Evolutionary conservation across 176 grass and related monocot genomes (phyloP).

Genomic region (Leersia perrieri): DNA sequence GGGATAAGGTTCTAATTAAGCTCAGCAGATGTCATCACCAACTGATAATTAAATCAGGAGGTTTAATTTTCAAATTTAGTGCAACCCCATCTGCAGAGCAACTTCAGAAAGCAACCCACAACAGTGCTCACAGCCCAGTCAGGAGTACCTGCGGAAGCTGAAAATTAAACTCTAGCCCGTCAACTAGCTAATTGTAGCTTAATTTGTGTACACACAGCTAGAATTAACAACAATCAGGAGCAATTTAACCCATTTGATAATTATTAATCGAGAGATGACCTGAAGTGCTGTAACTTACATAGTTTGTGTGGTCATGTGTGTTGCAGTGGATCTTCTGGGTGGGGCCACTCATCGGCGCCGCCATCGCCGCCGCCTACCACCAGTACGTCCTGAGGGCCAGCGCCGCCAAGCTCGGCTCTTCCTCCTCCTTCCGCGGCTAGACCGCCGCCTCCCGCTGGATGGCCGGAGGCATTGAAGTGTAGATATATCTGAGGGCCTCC

Average conservation of each 20-base stretch:
- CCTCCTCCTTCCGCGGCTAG: conserved; percentile 52
- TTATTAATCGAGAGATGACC: neutral
- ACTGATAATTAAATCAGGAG: neutral
- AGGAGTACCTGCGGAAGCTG: neutral
- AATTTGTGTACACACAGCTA: neutral
- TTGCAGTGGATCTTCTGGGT: conserved; percentile 96
- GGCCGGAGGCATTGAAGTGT: conserved; percentile 37
- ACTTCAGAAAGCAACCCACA: neutral
- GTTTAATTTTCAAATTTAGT: neutral
- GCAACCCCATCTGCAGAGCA: neutral
- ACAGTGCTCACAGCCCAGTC: too few species aligned
- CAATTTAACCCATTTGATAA: neutral
- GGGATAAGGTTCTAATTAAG: conserved; percentile 40
- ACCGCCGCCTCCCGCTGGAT: neutral
- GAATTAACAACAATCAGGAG: neutral
- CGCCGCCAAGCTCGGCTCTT: conserved; percentile 56
- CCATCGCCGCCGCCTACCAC: conserved; percentile 67
- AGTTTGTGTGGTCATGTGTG: neutral
- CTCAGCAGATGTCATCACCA: conserved; percentile 17
- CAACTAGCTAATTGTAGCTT: neutral
- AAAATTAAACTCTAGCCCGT: neutral
- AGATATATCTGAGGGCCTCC: conserved; percentile 42
- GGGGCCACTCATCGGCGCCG: conserved; percentile 67
- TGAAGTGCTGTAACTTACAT: neutral
- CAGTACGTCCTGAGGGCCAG: conserved; percentile 74